Evolutionary conservation across 2,329 filamentous ascomycete species (phyloP), one percentile per base, ranked within the genome.

Genomic region (Trichoderma simmonsii): DNA sequence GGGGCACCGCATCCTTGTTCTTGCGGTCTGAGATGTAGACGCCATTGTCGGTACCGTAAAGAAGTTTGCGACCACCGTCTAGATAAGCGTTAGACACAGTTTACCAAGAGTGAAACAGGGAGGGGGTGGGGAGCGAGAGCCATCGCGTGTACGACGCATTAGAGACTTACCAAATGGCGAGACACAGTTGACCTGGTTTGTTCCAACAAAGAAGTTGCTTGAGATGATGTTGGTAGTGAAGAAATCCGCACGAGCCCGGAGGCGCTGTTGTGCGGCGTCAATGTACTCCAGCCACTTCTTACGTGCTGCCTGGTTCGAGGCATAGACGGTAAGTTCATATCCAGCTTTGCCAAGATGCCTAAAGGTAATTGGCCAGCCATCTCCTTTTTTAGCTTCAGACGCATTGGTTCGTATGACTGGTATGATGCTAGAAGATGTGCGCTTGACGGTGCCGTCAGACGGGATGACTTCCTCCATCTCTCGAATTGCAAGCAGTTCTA

Each of bases 211-310:
- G 80, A 90, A 91, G 72, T 84, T 84, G 75, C 83, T 85, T 36
- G 89, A 90, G 56, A 91, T 84, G 57, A 86, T 82, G 3, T 85
- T 89, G 28, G 92, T 89, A 77, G 93, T 95, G 84, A 98, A 97
- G 86, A 97, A 98, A 76, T 94, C 91, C 72, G 96, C 94, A 73
- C 94, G 94, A 32, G 95, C 92, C 75, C 94, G 90, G 72, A 99
- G 86, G 74, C 92, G 93, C 77, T 93, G 90, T 81, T 99, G 97
- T 75, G 97, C 94, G 64, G 90, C 88, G 78, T 97, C 94, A 77
- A 99, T 98, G 78, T 93, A 91, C 83, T 99, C 95, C 80, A 99
- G 94, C 92, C 96, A 99, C 82, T 98, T 99, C 81, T 95, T 93
- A 72, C 96, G 89, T 30, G 94, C 93, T 9, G 93, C 92, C 76